phyloP scores from a whole-genome alignment of 306 rosid genomes.

The Purshia tridentata region DNA sequence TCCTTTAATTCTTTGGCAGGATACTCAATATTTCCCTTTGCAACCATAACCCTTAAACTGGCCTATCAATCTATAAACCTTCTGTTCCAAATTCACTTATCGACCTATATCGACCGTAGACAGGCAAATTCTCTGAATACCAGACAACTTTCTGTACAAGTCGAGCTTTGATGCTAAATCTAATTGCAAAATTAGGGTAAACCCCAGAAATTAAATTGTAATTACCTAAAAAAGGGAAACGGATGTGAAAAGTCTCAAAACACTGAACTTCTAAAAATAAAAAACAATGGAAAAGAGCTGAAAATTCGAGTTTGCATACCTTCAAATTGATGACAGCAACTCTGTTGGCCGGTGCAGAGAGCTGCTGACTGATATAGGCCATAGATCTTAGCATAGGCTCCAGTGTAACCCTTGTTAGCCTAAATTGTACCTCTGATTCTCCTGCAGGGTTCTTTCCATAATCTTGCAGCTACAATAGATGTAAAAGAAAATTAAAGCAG shows the following conservation, averaged over 20 bases:
- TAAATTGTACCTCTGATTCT: slow-evolving; percentile 69
- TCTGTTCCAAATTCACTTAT: background rate
- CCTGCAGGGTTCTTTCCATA: slow-evolving; percentile 56
- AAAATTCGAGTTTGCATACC: slow-evolving; percentile 34
- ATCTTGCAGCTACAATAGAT: slow-evolving; percentile 60
- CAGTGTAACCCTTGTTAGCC: slow-evolving; percentile 63
- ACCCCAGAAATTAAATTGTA: background rate
- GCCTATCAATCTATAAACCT: background rate
- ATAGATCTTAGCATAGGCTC: slow-evolving; percentile 82
- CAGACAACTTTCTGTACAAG: background rate
- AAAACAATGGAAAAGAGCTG: background rate
- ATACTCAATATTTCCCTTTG: background rate
- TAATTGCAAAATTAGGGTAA: background rate
- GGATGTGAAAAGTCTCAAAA: background rate
- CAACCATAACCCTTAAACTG: background rate
- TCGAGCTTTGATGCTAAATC: background rate
- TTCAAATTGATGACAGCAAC: slow-evolving; percentile 76
- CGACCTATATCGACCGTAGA: background rate
- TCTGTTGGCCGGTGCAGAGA: slow-evolving; percentile 61
- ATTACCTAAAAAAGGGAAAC: background rate
- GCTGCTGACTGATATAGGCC: slow-evolving; percentile 71
- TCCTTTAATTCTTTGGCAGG: background rate
- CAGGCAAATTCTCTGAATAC: background rate
- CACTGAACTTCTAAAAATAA: background rate
- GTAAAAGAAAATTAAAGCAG: slow-evolving; percentile 24